Evolutionary conservation across 352 stramenopile genomes (phyloP).

Genomic region (Phytophthora citrophthora): DNA sequence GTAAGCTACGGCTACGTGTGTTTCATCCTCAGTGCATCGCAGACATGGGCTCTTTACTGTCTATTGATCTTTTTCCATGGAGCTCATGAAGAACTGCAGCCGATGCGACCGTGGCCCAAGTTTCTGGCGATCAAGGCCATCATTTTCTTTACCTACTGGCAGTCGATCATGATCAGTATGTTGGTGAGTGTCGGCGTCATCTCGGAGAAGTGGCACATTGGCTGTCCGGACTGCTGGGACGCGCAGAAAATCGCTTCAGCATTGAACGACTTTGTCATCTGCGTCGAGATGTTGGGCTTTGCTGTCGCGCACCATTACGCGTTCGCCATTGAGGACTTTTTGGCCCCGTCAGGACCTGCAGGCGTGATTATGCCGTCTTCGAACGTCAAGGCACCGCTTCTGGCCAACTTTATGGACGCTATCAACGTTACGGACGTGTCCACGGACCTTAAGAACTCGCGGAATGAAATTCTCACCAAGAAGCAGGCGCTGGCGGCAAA

Average conservation of each 20-base stretch:
- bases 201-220: conserved; percentile 84
- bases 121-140: conserved; percentile 95
- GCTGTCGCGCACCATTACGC: conserved; percentile 93
- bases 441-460: conserved; percentile 85
- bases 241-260: conserved; percentile 88
- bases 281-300: conserved; percentile 95
- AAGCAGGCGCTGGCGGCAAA: conserved; percentile 87
- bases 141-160: conserved; percentile 97
- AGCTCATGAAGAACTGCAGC: conserved; percentile 89
- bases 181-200: conserved; percentile 90
- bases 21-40: conserved; percentile 90
- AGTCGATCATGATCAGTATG: conserved; percentile 91
- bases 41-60: conserved; percentile 95
- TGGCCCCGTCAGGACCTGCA: conserved; percentile 40
- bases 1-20: conserved; percentile 90
- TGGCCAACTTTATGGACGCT: conserved; percentile 90
- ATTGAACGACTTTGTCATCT: conserved; percentile 95
- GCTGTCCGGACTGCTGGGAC: conserved; percentile 84
- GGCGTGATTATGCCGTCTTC: conserved; percentile 57
- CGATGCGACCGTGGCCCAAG: conserved; percentile 92
- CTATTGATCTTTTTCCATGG: conserved; percentile 94
- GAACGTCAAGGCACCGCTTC: conserved; percentile 84
- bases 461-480: conserved; percentile 89
- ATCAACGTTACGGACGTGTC: conserved; percentile 91
- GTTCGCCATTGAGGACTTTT: conserved; percentile 93